Conservation (phyloP, 768 basidiomycete genomes). For the Mycena albidolilacea region DNA sequence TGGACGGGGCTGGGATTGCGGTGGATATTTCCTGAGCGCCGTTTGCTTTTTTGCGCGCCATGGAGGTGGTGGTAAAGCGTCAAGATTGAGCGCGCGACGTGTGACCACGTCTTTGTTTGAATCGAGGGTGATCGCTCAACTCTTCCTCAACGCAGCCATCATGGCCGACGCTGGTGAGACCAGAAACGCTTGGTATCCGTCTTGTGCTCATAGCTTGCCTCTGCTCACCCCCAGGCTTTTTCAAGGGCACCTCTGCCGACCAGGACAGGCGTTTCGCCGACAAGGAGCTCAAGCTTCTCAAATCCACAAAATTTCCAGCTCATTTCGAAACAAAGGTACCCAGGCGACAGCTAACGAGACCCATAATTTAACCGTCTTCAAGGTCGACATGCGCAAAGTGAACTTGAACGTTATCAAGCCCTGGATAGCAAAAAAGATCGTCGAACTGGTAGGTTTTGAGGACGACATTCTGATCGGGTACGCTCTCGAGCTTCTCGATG, state of each 20-base stretch:
- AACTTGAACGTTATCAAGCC: conserved; percentile 93
- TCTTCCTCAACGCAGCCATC: conserved; percentile 16
- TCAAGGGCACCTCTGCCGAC: conserved; percentile 93
- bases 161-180: conserved; percentile 76
- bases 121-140: not conserved
- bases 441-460: conserved; percentile 92
- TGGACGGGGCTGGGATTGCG: not conserved
- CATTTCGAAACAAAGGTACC: conserved; percentile 89
- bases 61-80: conserved; percentile 13
- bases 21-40: conserved; percentile 36
- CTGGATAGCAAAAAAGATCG: conserved; percentile 95
- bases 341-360: no score
- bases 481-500: conserved; percentile 94
- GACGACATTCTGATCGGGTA: conserved; percentile 98
- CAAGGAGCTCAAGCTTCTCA: conserved; percentile 93
- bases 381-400: conserved; percentile 97
- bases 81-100: conserved; percentile 1
- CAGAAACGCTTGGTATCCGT: conserved; percentile 43
- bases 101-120: not conserved
- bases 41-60: conserved; percentile 35
- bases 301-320: conserved; percentile 90
- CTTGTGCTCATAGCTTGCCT: conserved; percentile 40
- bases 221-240: conserved; percentile 72
- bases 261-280: conserved; percentile 95
- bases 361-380: not conserved